Percentiles rank a stretch among this genome's conserved stretches.
These are phyloP conservation scores for Sedum album DNA, from an alignment of 164 flowering plant genomes.

Conservation along the genomic window DNA sequence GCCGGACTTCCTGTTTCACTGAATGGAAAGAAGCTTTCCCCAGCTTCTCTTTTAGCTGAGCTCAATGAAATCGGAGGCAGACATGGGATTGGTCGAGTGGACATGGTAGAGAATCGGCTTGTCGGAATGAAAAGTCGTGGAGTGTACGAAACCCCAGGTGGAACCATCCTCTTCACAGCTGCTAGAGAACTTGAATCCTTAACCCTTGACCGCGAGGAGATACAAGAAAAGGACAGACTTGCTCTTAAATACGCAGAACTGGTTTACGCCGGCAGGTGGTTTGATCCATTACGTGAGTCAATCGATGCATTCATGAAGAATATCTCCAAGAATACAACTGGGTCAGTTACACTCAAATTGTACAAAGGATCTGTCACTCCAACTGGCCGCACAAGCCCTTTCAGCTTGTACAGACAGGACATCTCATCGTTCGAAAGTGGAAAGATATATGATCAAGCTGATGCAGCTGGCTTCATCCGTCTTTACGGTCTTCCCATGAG, in stretches of 20 bases:
- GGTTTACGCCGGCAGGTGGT: constrained; percentile 96
- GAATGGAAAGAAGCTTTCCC: constrained; percentile 67
- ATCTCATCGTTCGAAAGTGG: constrained; percentile 87
- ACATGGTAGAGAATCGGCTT: constrained; percentile 88
- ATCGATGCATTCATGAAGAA: constrained; percentile 89
- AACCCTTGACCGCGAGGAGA: constrained; percentile 82
- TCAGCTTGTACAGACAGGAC: constrained; percentile 79
- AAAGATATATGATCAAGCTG: constrained; percentile 77
- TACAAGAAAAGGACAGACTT: constrained; percentile 62
- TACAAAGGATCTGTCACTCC: constrained; percentile 79
- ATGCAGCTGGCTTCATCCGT: constrained; percentile 88
- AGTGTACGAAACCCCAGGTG: constrained; percentile 96
- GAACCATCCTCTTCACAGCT: constrained; percentile 75
- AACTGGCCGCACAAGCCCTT: constrained; percentile 51
- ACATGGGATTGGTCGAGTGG: constrained; percentile 85
- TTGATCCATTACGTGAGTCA: constrained; percentile 81
- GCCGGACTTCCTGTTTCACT: constrained; percentile 75
- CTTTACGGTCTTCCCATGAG: constrained; percentile 86
- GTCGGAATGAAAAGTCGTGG: constrained; percentile 99
- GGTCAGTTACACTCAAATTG: constrained; percentile 73
- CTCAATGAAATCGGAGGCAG: constrained; percentile 80
- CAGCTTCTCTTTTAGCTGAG: constrained; percentile 64
- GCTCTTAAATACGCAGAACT: constrained; percentile 94
- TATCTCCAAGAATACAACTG: constrained; percentile 72
- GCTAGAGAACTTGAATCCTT: constrained; percentile 77